Evolutionary conservation across 352 stramenopile species (phyloP).

Genomic region (Phytophthora fragariae): DNA sequence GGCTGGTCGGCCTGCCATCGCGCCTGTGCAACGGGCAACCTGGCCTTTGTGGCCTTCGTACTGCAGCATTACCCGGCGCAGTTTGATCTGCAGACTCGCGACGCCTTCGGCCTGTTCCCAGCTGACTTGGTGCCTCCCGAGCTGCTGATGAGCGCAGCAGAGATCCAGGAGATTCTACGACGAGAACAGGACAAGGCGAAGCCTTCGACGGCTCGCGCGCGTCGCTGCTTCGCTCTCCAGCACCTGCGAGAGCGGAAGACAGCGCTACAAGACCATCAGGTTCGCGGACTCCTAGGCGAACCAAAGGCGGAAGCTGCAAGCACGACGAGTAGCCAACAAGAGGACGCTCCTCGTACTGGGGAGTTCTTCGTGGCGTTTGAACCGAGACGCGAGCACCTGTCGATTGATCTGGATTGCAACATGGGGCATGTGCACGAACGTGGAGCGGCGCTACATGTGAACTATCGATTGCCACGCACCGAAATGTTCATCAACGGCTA

Average conservation of each 20-base stretch:
- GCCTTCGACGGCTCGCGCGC: conserved; percentile 29
- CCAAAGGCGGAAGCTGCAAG: conserved; percentile 3
- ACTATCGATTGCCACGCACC: conserved; percentile 51
- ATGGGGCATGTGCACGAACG: conserved; percentile 56
- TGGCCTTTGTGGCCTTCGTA: conserved; percentile 64
- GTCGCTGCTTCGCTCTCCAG: conserved; percentile 45
- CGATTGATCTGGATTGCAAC: conserved; percentile 30
- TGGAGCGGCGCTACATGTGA: conserved; percentile 45
- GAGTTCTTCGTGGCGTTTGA: conserved; percentile 57
- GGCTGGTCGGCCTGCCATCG: conserved; percentile 63
- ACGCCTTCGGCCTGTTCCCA: conserved; percentile 61
- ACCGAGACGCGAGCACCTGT: conserved; percentile 49
- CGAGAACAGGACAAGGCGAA: background rate
- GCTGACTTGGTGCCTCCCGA: conserved; percentile 67
- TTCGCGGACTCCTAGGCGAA: conserved; percentile 11
- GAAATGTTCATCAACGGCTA: conserved; percentile 63
- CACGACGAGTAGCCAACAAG: conserved; percentile 18
- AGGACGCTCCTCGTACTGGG: background rate
- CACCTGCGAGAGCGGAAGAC: conserved; percentile 47
- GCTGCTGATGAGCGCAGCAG: conserved; percentile 37
- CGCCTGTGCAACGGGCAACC: conserved; percentile 65
- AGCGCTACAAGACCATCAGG: conserved; percentile 31
- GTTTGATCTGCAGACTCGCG: conserved; percentile 46
- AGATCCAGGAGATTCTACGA: conserved; percentile 34
- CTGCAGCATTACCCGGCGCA: conserved; percentile 45